Base-by-base conservation (phyloP, 2,329 filamentous ascomycete genomes). In the Botrytis cinerea region DNA sequence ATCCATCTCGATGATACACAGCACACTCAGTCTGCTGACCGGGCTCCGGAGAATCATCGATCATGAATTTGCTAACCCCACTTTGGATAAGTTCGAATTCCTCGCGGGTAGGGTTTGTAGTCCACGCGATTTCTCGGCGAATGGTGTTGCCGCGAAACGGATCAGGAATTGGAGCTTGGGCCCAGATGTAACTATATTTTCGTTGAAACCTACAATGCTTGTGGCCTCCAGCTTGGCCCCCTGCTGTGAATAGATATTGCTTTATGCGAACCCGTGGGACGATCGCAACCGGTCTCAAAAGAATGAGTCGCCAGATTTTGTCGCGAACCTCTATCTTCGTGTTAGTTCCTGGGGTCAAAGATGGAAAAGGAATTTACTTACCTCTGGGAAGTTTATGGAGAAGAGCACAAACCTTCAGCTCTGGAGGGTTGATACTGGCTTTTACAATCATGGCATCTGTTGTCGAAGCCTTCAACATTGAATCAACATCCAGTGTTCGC, bases 401-500 rank as follows among this genome's bases (percentile, higher is more conserved):
- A 4, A 63, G n/a, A 32, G 61, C 25, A 45, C 61, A 63, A 20
- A 45, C 9, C 5, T 20, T 63, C 2, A 25, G n/a, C 18, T 45
- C 14, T 2, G 61, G 4, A 8, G 40, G 0, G 5, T 63, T 12
- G 40, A 32, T 45, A 25, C 16, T 45, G n/a, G 8, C 8, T 45
- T 28, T 8, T 16, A 84, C 75, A 72, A 85, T 83, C 38, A 81
- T 32, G 4, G 40, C 16, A 62, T 62, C 60, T 43, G 7, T 8
- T 59, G 8, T 32, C 8, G 28, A 59, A 59, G 18, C 9, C 1
- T 20, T 35, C 4, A 28, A 35, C 18, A 1, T 20, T 32, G 16
- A 35, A 20, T 35, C 28, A 59, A 35, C 4, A 59, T 22, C 18
- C 9, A 6, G 28, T 22, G 28, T 20, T 8, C 3, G 28, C 5